phyloP scores from a whole-genome alignment of 2,329 filamentous ascomycete genomes.

The Penicillium expansum region DNA sequence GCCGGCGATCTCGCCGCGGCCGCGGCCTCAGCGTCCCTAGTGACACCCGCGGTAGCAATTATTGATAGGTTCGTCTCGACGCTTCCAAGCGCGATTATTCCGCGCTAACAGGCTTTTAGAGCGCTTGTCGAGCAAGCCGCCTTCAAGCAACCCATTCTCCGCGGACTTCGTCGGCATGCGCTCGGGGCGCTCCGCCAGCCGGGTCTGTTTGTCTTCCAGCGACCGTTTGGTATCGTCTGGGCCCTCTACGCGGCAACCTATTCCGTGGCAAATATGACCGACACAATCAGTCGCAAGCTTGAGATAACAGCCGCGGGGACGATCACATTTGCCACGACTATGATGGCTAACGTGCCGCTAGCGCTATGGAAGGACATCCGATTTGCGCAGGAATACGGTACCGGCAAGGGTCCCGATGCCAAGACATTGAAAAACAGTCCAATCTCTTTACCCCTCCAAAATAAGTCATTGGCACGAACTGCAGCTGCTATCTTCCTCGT shows the following conservation, averaged over 20 bases:
- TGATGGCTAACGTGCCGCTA: conserved; percentile 32
- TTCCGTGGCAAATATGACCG: conserved; percentile 75
- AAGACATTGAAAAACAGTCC: conserved; percentile 58
- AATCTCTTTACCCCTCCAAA: conserved; percentile 7
- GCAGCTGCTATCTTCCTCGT: conserved; percentile 63
- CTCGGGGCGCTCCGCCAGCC: conserved; percentile 23
- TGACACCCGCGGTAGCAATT: conserved; percentile 28
- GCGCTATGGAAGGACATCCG: conserved; percentile 33
- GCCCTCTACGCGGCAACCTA: conserved; percentile 79
- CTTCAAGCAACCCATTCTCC: conserved; percentile 22
- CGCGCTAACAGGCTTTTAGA: conserved; percentile 8
- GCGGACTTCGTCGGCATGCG: conserved; percentile 21
- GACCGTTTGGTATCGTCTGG: conserved; percentile 40
- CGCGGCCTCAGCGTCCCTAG: conserved; percentile 24
- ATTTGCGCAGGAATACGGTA: conserved; percentile 69
- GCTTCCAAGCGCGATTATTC: not conserved
- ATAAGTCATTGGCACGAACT: conserved; percentile 12
- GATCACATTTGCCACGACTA: conserved; percentile 63
- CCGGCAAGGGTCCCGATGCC: conserved; percentile 47
- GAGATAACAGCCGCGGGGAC: conserved; percentile 49
- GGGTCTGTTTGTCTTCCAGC: conserved; percentile 32
- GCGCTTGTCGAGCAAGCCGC: conserved; percentile 28
- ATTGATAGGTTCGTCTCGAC: conserved; percentile 28
- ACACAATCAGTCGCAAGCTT: conserved; percentile 66
- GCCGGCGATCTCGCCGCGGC: conserved; percentile 28